These are phyloP conservation scores for Gynostemma pentaphyllum DNA, from an alignment of 306 rosid species.

Conservation along the genomic window DNA sequence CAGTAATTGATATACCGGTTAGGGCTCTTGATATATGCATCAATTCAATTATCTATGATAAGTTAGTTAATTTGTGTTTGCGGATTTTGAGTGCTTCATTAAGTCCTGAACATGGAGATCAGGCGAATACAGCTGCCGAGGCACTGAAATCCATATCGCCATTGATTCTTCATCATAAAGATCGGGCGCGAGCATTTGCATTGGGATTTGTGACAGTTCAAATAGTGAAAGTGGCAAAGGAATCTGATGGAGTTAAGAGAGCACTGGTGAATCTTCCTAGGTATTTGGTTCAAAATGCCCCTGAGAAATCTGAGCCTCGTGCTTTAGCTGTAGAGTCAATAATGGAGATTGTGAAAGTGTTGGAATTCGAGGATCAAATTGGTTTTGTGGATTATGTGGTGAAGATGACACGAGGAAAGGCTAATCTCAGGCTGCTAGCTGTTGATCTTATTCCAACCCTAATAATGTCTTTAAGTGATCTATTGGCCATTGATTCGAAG, in stretches of 20 bases:
- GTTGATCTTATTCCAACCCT: constrained; percentile 62
- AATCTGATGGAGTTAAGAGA: constrained; percentile 39
- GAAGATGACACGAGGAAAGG: constrained; percentile 62
- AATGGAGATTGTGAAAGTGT: constrained; percentile 43
- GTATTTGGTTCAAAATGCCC: constrained; percentile 62
- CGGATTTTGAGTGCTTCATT: constrained; percentile 43
- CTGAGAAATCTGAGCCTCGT: constrained; percentile 71
- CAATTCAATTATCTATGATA: constrained; percentile 25
- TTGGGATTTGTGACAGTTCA: constrained; percentile 32
- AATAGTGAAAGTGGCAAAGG: constrained; percentile 17
- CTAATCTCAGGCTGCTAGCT: constrained; percentile 58
- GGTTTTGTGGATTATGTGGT: constrained; percentile 59
- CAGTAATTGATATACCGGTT: constrained; percentile 41
- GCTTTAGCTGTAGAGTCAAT: constrained; percentile 71
- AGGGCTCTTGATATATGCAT: constrained; percentile 30
- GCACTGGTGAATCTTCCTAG: constrained; percentile 60
- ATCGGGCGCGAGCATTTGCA: constrained; percentile 52
- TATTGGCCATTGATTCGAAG: constrained; percentile 39
- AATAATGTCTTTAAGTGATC: constrained; percentile 36
- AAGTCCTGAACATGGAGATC: constrained; percentile 57
- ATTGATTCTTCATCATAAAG: constrained; percentile 45
- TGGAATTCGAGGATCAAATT: constrained; percentile 47
- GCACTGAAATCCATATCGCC: constrained; percentile 45
- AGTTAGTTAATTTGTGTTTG: constrained; percentile 30
- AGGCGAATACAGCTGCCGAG: constrained; percentile 47